Evolutionary conservation across 176 grass and related monocot genomes (phyloP), one percentile per base, ranked within the genome.

Genomic region (Carex myosuroides): DNA sequence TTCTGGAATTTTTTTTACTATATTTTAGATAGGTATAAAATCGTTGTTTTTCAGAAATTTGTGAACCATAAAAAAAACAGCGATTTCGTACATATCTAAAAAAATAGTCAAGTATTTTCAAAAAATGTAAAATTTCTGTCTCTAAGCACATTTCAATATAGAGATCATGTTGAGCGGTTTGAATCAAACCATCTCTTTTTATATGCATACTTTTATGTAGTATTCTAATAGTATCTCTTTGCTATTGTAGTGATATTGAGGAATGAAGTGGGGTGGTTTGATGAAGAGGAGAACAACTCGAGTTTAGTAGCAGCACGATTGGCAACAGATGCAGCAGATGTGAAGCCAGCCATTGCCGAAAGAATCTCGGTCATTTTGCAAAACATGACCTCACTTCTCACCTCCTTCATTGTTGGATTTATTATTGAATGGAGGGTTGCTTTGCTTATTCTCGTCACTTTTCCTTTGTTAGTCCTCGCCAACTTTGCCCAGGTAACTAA

Each of bases 201-300:
- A 60, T 60, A 60, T 60, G 18, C 18, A 60, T 18, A 60, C 58
- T 60, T 60, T 64, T 64, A 64, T 64, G 11, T 64, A 64, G 11
- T 64, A 42, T 0, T 3, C 24, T 64, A 64, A 22, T 64, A 64
- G 10, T 29, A 22, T 58, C 21, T 42, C 4, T 67, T 83, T 41
- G 59, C 77, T 30, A 56, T 92, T 85, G 2, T 89, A 97, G 95
- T 89, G 9, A 94, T 97, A 81, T 87, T 97, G 80, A 85, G 90
- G 75, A 97, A 97, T 64, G 95, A 97, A 93, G 89, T 97, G 16
- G 90, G 95, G 55, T 97, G 95, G 95, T 97, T 97, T 3, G 95
- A 97, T 0, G 90, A 97, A 81, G 95, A 97, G 74, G 95, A 94
- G 42, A 97, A 97, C 87, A 97, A 92, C 79, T 97, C 92, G 2